Evolutionary conservation across 202 grass and related monocot species (phyloP), one percentile per base, ranked within the genome.

Genomic region (Eragrostis tef): DNA sequence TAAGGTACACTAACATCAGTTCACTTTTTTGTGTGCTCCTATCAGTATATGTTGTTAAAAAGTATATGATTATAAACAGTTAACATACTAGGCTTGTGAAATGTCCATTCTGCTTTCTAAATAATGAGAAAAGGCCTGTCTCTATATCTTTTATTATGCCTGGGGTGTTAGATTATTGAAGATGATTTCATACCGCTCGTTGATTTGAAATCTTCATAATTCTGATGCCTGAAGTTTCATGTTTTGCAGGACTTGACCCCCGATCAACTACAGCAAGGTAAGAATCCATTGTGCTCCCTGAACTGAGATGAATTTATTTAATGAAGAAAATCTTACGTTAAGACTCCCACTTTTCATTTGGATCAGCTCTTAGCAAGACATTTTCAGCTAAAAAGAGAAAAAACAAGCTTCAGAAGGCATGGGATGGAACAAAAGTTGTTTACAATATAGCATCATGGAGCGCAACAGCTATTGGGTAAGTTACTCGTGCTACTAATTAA

Each of bases 361-460:
- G 27, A 11, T 11, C 74, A 98, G 95, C 92, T 22, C 95, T 98
- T 75, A 90, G 92, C 85, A 98, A 94, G 77, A 90, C 95, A 64
- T 98, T 98, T 81, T 87, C 88, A 43, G 41, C 60, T 61, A 92
- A 90, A 70, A 98, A 93, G 79, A 94, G 86, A 73, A 98, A 94
- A 86, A 84, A 74, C 52, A 91, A 77, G 65, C 85, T 98, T 73
- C 88, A 75, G 74, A 98, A 98, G 73, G 95, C 92, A 86, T 98
- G 92, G 95, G 90, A 94, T 78, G 88, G 90, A 84, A 94, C 91
- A 75, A 85, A 93, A 89, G 92, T 93, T 61, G 53, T 98, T 75
- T 98, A 98, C 61, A 98, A 94, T 83, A 61, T 98, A 54, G 90
- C 95, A 65, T 98, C 95, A 27, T 98, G 94, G 94, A 89, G 94